phyloP scores from a whole-genome alignment of 2,329 filamentous ascomycete species.

The Fusarium staphyleae region DNA sequence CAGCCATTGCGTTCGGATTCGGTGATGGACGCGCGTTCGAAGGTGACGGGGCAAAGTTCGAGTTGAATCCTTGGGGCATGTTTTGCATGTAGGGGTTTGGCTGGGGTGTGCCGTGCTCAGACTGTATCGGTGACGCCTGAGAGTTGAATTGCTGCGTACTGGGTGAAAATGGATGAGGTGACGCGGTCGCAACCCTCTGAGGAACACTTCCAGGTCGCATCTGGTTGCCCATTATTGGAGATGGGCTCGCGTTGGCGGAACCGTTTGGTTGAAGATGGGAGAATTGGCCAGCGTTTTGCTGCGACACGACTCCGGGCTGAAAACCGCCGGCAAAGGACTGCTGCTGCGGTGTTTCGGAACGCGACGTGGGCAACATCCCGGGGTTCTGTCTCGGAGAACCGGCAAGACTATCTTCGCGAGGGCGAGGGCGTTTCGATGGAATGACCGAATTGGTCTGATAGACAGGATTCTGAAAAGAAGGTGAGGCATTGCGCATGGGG shows the following conservation, averaged over 20 bases:
- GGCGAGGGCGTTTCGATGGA: conserved; percentile 86
- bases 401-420: conserved; percentile 82
- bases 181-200: conserved; percentile 87
- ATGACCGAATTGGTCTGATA: conserved; percentile 88
- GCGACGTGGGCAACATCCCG: conserved; percentile 78
- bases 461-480: conserved; percentile 75
- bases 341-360: conserved; percentile 91
- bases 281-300: conserved; percentile 72
- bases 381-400: conserved; percentile 81
- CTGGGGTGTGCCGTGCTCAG: conserved; percentile 80
- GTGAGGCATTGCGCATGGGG: conserved; percentile 82
- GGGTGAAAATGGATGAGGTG: conserved; percentile 88
- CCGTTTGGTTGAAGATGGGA: conserved; percentile 83
- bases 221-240: conserved; percentile 89
- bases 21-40: conserved; percentile 64
- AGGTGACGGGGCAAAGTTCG: conserved; percentile 64
- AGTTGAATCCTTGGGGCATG: conserved; percentile 65
- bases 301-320: conserved; percentile 68
- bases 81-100: conserved; percentile 72
- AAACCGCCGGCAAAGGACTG: conserved; percentile 74
- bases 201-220: conserved; percentile 73
- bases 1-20: conserved; percentile 59
- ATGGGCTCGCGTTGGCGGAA: conserved; percentile 86
- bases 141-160: conserved; percentile 73
- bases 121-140: conserved; percentile 78